A percentile compares a stretch with the other conserved stretches of the same genome.
Conservation (phyloP, 768 basidiomycete genomes). For the Austroboletus festivus region DNA sequence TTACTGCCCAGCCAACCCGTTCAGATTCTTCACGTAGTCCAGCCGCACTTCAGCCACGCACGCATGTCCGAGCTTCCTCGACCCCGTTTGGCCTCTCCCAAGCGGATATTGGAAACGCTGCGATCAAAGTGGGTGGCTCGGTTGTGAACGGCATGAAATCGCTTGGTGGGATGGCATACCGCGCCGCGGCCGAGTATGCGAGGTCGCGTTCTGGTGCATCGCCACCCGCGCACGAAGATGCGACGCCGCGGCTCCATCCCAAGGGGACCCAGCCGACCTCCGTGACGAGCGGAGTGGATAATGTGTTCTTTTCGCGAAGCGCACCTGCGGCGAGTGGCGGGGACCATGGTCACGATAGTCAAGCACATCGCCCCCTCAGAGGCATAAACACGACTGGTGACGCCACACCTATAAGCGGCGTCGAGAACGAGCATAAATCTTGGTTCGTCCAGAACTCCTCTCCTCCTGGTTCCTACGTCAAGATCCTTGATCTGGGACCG, state of each 20-base stretch:
- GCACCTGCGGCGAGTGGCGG: conserved; percentile 46
- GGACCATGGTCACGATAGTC: conserved; percentile 8
- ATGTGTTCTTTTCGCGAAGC: conserved; percentile 58
- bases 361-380: conserved; percentile 12
- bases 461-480: conserved; percentile 45
- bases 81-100: conserved; percentile 37
- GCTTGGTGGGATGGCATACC: conserved; percentile 58
- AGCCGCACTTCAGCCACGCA: conserved; percentile 16
- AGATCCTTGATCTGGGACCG: conserved; percentile 52
- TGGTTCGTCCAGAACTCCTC: conserved; percentile 5
- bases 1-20: conserved; percentile 39
- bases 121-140: conserved; percentile 56
- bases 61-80: conserved; percentile 25
- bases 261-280: conserved; percentile 21
- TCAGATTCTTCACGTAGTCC: conserved; percentile 19
- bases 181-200: conserved; percentile 44
- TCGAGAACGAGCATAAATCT: conserved; percentile 9
- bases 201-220: conserved; percentile 27
- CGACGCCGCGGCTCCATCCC: conserved; percentile 18
- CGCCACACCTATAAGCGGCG: conserved; percentile 11
- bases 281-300: conserved; percentile 27
- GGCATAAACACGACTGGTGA: conserved; percentile 10
- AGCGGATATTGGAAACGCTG: conserved; percentile 51
- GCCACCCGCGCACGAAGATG: conserved; percentile 1
- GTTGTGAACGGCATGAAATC: conserved; percentile 64